Percentiles rank a stretch among this genome's conserved stretches.
Evolutionary conservation across 306 rosid genomes (phyloP).

Genomic region (Corylus heterophylla): DNA sequence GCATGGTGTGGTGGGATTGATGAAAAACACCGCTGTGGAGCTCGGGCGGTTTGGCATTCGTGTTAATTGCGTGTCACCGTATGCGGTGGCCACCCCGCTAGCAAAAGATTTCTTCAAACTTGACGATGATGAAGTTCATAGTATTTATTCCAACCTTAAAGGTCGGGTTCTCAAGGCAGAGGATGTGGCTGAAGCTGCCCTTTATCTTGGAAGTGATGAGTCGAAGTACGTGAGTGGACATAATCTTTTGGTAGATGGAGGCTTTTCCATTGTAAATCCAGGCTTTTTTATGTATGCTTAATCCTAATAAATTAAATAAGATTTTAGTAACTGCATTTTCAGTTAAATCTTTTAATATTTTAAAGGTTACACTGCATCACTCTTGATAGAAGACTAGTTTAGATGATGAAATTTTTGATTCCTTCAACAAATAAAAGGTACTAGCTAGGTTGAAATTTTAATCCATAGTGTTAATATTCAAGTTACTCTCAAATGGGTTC

Average conservation of each 20-base stretch:
- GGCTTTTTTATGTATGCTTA: slow-evolving; percentile 21
- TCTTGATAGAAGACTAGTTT: no score
- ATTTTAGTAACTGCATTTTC: no score
- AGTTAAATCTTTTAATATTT: no score
- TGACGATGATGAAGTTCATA: slow-evolving; percentile 19
- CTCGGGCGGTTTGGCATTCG: slow-evolving; percentile 49
- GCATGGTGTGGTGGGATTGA: slow-evolving; percentile 43
- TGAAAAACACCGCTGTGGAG: slow-evolving; percentile 43
- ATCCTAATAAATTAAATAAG: neutral
- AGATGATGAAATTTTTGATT: no score
- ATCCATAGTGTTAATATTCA: no score
- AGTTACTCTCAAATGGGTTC: no score
- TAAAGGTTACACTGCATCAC: no score
- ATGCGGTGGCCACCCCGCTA: slow-evolving; percentile 37
- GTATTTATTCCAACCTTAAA: slow-evolving; percentile 31
- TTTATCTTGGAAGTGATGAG: slow-evolving; percentile 51
- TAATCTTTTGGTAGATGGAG: slow-evolving; percentile 53
- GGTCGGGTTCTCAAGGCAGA: slow-evolving; percentile 22
- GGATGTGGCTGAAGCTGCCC: slow-evolving; percentile 57
- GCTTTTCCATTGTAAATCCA: slow-evolving; percentile 20
- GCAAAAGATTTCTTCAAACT: slow-evolving; percentile 25
- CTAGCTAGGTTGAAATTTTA: no score
- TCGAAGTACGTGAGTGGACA: slow-evolving; percentile 57
- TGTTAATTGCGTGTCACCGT: slow-evolving; percentile 51
- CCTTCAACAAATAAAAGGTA: no score